Percentiles rank a stretch among this genome's conserved stretches.
These are phyloP conservation scores for Parastagonospora nodorum DNA, from an alignment of 2,329 filamentous ascomycete species.

Conservation along the genomic window DNA sequence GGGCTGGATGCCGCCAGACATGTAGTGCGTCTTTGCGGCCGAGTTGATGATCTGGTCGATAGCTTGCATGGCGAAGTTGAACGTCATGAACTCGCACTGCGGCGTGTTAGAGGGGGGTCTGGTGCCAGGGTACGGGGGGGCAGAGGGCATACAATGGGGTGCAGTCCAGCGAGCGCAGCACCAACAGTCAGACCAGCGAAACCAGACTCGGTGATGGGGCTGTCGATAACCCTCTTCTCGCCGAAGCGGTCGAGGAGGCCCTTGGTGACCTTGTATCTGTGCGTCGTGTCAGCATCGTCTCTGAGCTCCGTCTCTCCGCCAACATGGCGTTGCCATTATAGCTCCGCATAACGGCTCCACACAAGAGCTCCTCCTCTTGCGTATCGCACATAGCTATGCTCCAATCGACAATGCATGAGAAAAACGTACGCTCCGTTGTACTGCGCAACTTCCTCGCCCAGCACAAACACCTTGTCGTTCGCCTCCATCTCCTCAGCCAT, in stretches of 20 bases:
- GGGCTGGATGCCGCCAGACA: conserved; percentile 99
- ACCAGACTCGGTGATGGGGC: conserved; percentile 95
- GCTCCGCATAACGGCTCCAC: background rate
- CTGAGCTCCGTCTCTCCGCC: background rate
- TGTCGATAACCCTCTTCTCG: conserved; percentile 96
- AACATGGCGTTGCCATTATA: no score
- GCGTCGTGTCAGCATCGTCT: conserved; percentile 44
- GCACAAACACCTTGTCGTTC: conserved; percentile 92
- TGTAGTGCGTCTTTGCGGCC: conserved; percentile 98
- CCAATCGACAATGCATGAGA: conserved; percentile 11
- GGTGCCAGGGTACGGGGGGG: background rate
- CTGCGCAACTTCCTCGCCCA: conserved; percentile 98
- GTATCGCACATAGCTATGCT: conserved; percentile 3
- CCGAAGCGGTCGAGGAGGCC: conserved; percentile 96
- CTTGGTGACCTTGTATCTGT: conserved; percentile 96
- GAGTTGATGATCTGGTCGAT: conserved; percentile 99
- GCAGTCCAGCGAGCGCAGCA: conserved; percentile 89
- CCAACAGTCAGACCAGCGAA: conserved; percentile 94
- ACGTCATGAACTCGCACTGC: conserved; percentile 99
- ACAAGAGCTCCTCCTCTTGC: background rate
- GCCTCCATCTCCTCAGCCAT: conserved; percentile 94
- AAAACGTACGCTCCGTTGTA: conserved; percentile 87
- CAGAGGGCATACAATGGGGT: conserved; percentile 75
- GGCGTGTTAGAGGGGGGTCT: conserved; percentile 18
- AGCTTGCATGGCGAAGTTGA: conserved; percentile 99